Evolutionary conservation across 176 grass and related monocot genomes (phyloP).

Genomic region (Chrysopogon serrulatus): DNA sequence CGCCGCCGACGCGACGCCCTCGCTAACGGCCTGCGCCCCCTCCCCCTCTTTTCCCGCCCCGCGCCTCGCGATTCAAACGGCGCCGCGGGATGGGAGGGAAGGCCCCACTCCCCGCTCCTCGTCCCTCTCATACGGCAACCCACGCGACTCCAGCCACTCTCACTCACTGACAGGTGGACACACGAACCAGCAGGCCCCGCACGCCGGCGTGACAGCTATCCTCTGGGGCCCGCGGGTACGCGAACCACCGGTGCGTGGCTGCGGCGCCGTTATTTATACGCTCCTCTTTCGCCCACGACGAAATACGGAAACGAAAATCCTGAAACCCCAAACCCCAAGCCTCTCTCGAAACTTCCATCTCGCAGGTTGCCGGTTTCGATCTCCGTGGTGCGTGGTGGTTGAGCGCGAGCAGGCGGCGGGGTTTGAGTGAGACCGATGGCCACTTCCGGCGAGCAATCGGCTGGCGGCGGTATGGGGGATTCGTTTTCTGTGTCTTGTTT

Average conservation of each 20-base stretch:
- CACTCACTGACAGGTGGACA: not conserved
- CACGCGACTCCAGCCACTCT: fast-evolving
- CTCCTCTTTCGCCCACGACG: not conserved
- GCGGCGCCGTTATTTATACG: slow-evolving; percentile 8
- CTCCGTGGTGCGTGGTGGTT: not conserved
- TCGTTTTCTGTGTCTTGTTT: not conserved
- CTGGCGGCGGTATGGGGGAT: not conserved
- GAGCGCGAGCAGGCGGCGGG: not conserved
- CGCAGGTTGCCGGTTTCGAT: not conserved
- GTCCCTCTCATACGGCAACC: too few species aligned
- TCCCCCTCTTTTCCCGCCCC: slow-evolving; percentile 9
- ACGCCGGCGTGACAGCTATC: not conserved
- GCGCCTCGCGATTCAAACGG: slow-evolving; percentile 34
- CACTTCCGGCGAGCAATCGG: slow-evolving; percentile 15
- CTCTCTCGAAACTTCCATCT: not conserved
- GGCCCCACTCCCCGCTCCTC: slow-evolving; percentile 3
- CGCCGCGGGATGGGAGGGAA: not conserved
- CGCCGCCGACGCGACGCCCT: not conserved
- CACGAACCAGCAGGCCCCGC: fast-evolving
- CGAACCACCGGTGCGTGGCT: not conserved
- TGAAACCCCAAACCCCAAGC: not conserved
- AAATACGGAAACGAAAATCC: not conserved
- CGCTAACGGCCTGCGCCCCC: not conserved
- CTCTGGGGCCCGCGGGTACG: not conserved
- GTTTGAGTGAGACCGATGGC: slow-evolving; percentile 28